These are phyloP conservation scores for Carpinus viminea DNA, from an alignment of 306 rosid species.

Conservation along the genomic window DNA sequence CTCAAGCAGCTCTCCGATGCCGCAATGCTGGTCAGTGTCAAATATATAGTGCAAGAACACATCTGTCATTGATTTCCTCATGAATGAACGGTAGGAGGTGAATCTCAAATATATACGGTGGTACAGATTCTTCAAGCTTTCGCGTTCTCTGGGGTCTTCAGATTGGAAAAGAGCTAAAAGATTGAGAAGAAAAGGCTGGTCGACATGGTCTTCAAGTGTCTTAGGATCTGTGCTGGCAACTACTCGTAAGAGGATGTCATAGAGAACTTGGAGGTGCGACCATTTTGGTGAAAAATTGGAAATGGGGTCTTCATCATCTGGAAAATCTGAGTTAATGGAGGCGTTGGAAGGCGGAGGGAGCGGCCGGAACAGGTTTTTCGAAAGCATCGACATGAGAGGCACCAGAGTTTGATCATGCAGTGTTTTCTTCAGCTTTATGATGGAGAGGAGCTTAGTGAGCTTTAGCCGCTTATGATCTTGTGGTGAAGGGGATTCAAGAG, in stretches of 20 bases:
- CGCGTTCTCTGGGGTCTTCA: slow-evolving; percentile 78
- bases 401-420: slow-evolving; percentile 33
- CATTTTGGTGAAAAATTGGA: slow-evolving; percentile 49
- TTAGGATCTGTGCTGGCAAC: slow-evolving; percentile 41
- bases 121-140: slow-evolving; percentile 64
- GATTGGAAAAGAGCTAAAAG: slow-evolving; percentile 67
- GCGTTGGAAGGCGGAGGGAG: slow-evolving; percentile 69
- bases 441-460: slow-evolving; percentile 52
- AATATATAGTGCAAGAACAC: slow-evolving; percentile 62
- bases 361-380: slow-evolving; percentile 61
- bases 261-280: slow-evolving; percentile 71
- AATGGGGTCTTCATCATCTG: slow-evolving; percentile 65
- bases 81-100: slow-evolving; percentile 48
- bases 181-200: slow-evolving; percentile 51
- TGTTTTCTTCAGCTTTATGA: slow-evolving; percentile 52
- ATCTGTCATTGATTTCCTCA: slow-evolving; percentile 79
- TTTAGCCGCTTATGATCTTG: slow-evolving; percentile 59
- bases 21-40: slow-evolving; percentile 66
- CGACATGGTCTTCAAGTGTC: slow-evolving; percentile 38
- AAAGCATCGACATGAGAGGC: slow-evolving; percentile 57
- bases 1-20: slow-evolving; percentile 84
- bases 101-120: slow-evolving; percentile 67
- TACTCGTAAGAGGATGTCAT: slow-evolving; percentile 59
- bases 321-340: slow-evolving; percentile 28
- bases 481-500: slow-evolving; percentile 54